Base-by-base conservation (phyloP, 305 asterid genomes). In the Solanum hybrid region DNA sequence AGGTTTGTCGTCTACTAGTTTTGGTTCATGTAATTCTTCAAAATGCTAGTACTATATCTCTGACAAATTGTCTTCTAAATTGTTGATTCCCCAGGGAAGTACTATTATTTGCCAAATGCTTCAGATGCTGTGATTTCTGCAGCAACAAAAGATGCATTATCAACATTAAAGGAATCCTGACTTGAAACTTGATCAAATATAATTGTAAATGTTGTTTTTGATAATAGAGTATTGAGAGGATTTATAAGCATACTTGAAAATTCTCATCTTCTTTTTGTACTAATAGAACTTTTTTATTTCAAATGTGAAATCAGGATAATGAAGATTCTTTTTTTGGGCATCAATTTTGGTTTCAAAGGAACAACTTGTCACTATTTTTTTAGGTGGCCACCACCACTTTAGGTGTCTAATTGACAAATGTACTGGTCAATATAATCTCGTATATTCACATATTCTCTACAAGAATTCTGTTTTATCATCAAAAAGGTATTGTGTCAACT, bases 121-220 rank as follows among this genome's bases (percentile, higher is more conserved):
- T 97, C 99, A 79, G 99, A 97, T 91, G 97, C 98, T 76, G 98
- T 97, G 90, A 97, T 97, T 91, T 97, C 99, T 26, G 98, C 98
- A 61, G 89, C 99, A 80, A 97, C 99, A 13, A 97, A 91, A 93
- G 99, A 96, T 29, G 99, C 99, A 73, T 92, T 97, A 90, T 94
- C 99, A 14, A 96, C 90, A 91, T 91, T 97, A 91, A 96, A 97
- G 91, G 95, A 92, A 93, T 94, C 97, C 0, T 97, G 91, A 93
- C 81, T 10, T 34, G 20, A 61, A 86, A 41, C 32, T 77, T 24
- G 24, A 61, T 17, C 15, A 11, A 57, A 37, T 78, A 14, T 87
- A 17, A 87, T 31, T 85, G 88, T 57, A 85, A 85, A 85, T 85
- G 31, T 57, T 85, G 41, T 85, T 85, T 81, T 31, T 57, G 77